These are phyloP conservation scores for Westerdykella aurantiaca DNA, from an alignment of 2,329 filamentous ascomycete genomes.

Conservation along the genomic window DNA sequence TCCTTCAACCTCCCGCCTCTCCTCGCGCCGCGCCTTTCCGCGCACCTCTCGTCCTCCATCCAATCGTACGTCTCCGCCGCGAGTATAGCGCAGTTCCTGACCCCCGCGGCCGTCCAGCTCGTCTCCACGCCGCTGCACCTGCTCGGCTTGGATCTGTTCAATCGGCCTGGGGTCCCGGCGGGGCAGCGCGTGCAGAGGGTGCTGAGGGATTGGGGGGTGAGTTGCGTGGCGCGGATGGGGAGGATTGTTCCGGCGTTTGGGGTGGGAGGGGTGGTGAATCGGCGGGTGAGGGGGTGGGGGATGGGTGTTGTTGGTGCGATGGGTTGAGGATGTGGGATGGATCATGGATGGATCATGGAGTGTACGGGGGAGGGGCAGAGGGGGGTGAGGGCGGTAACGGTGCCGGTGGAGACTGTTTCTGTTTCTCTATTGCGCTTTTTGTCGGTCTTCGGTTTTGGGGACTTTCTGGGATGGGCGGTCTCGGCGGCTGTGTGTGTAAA, in stretches of 20 bases:
- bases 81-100: slow-evolving; percentile 67
- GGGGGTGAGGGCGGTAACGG: background rate
- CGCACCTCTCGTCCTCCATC: slow-evolving; percentile 37
- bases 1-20: slow-evolving; percentile 84
- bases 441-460: too few species aligned
- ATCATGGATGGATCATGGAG: background rate
- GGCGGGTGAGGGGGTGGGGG: slow-evolving; percentile 59
- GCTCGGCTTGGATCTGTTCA: slow-evolving; percentile 80
- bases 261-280: slow-evolving; percentile 80
- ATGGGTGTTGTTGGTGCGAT: slow-evolving; percentile 46
- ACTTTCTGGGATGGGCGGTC: too few species aligned
- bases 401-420: too few species aligned
- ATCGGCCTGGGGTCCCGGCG: slow-evolving; percentile 53
- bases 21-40: slow-evolving; percentile 61
- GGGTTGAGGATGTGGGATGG: background rate
- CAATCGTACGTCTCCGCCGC: slow-evolving; percentile 47
- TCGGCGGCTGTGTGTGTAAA: too few species aligned
- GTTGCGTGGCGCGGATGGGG: slow-evolving; percentile 68
- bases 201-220: slow-evolving; percentile 69
- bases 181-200: slow-evolving; percentile 61
- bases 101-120: slow-evolving; percentile 73
- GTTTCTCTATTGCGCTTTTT: too few species aligned
- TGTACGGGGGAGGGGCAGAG: background rate
- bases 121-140: slow-evolving; percentile 79
- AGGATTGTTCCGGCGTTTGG: slow-evolving; percentile 87